These are phyloP conservation scores for Kwoniella botswanensis DNA, from an alignment of 768 basidiomycete genomes.

Conservation along the genomic window DNA sequence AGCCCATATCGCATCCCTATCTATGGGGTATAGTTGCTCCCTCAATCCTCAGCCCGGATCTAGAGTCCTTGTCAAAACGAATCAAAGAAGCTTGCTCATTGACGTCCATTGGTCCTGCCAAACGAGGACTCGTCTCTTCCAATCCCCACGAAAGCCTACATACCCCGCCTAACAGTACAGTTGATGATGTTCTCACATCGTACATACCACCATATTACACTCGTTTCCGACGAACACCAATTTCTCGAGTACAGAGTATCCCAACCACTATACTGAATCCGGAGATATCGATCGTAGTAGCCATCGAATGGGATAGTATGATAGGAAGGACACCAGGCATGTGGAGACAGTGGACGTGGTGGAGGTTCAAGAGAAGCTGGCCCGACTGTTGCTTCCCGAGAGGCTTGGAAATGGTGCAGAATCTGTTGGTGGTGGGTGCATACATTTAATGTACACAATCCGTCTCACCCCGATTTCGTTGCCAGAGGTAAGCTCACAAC, in stretches of 20 bases:
- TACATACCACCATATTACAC: conserved; percentile 11
- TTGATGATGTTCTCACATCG: too few species aligned
- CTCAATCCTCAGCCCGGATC: conserved; percentile 22
- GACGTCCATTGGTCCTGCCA: neutral
- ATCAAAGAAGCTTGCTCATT: conserved; percentile 11
- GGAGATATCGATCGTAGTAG: conserved; percentile 30
- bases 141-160: neutral
- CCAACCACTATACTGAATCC: conserved; percentile 25
- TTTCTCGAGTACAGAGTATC: neutral
- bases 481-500: too few species aligned
- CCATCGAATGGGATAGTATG: conserved; percentile 36
- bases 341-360: conserved; percentile 23
- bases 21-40: conserved; percentile 30
- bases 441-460: too few species aligned
- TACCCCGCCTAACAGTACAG: conserved; percentile 8
- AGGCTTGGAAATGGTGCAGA: conserved; percentile 30
- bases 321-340: conserved; percentile 19
- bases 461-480: too few species aligned
- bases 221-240: conserved; percentile 5
- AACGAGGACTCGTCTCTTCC: conserved; percentile 3
- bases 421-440: conserved; percentile 24
- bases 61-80: conserved; percentile 14
- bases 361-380: conserved; percentile 21
- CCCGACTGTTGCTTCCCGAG: conserved; percentile 18
- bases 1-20: conserved; percentile 38